phyloP scores from a whole-genome alignment of 2,329 filamentous ascomycete genomes.

The Sordariomycetes sp. region DNA sequence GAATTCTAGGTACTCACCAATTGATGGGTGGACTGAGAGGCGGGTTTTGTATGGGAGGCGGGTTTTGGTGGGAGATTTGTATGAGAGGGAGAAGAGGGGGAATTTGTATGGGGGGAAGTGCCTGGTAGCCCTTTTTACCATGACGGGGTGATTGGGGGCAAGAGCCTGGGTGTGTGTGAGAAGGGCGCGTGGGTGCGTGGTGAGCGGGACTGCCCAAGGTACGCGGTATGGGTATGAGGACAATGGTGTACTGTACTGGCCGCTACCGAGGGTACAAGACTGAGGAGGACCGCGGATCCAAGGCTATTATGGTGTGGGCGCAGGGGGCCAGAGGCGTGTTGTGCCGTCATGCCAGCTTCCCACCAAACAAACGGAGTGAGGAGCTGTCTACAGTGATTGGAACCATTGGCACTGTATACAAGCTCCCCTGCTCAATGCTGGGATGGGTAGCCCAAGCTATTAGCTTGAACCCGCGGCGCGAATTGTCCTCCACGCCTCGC shows the following conservation, averaged over 20 bases:
- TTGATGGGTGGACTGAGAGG: constrained; percentile 30
- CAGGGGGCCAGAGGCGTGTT: not conserved
- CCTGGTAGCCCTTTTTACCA: constrained; percentile 49
- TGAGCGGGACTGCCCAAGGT: not conserved
- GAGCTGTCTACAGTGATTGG: not conserved
- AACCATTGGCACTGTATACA: not conserved
- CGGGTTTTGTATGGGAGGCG: constrained; percentile 35
- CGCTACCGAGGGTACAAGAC: not conserved
- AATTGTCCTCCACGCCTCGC: not conserved
- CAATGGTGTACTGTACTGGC: not conserved
- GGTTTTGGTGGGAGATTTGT: constrained; percentile 44
- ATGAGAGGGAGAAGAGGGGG: constrained; percentile 45
- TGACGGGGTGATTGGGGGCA: constrained; percentile 43
- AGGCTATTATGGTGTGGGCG: not conserved
- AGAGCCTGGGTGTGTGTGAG: not conserved
- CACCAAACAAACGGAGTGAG: not conserved
- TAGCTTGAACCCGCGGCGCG: too few relatives aligned
- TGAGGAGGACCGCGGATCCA: not conserved
- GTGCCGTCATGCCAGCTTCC: not conserved
- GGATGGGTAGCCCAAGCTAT: too few relatives aligned
- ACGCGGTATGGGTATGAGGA: not conserved
- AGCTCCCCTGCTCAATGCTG: not conserved
- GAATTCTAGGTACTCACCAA: constrained; percentile 39
- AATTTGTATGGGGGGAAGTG: constrained; percentile 39
- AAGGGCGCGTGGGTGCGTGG: not conserved